Base-by-base conservation (phyloP, 768 basidiomycete species). In the Agrocybe praecox region DNA sequence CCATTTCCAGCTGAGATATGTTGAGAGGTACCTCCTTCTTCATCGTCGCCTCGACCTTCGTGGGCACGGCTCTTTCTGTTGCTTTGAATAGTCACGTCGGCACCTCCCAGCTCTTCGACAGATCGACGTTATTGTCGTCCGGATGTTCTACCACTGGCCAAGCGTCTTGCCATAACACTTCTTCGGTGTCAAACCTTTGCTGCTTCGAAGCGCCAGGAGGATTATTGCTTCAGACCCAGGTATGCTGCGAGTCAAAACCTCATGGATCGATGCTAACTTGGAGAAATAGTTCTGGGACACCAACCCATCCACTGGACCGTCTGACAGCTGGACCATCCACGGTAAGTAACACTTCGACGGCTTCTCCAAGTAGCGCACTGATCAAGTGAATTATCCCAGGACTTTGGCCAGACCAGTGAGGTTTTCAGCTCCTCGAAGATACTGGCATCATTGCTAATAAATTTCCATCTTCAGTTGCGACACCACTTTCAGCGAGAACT, bases 241-340 rank as follows among this genome's bases (percentile, higher is more conserved):
- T 71, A 56, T n/a, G 58, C 22, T 18, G 21, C 46, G 15, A 26
- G 3, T 7, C 26, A 21, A 21, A 15, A 14, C 15, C 4, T 15
- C 19, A 10, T 9, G n/a, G 19, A 26, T 10, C 26, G n/a, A 46
- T 7, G 14, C 32, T 33, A 24, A 45, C 29, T 11, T 12, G 18
- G 32, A 2, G 22, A 10, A n/a, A 19, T 67, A 88, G 84, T 88
- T 90, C 71, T 91, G 89, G 88, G 88, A 90, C 59, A 87, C 84
- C 2, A 63, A 83, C 46, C 83, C 86, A 0, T 68, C 80, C 2
- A 84, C 82, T 18, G 88, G 89, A 11, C 89, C 89, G 6, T 68
- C 66, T 10, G 62, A 87, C 62, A 86, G 84, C 63, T 91, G 89
- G 88, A 91, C 88, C 1, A 85, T 90, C 56, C 89, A 89, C 52